These are phyloP conservation scores for Pseudocercospora cruenta DNA, from an alignment of 2,329 filamentous ascomycete species.

Conservation along the genomic window DNA sequence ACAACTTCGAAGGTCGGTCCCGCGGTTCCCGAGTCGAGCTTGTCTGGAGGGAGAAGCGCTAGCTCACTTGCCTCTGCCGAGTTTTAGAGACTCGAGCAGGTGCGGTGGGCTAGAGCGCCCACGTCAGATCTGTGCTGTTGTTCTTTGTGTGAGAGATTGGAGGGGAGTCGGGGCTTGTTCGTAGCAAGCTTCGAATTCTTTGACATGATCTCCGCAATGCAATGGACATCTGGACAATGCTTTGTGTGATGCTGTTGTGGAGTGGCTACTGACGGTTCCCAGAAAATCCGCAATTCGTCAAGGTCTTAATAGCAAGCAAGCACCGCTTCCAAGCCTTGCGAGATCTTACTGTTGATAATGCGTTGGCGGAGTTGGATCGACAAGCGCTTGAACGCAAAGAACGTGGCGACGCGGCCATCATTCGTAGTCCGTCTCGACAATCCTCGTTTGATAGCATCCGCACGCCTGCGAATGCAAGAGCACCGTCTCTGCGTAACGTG, in stretches of 20 bases:
- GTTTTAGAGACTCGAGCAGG: neutral
- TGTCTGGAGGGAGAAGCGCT: neutral
- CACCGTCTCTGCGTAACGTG: conserved; percentile 65
- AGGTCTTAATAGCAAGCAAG: conserved; percentile 75
- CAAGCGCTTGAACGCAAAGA: conserved; percentile 70
- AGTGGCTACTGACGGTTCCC: conserved; percentile 14
- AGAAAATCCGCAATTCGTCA: conserved; percentile 83
- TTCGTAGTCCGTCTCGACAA: conserved; percentile 44
- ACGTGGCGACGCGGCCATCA: conserved; percentile 35
- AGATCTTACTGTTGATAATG: conserved; percentile 87
- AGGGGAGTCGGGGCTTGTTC: neutral
- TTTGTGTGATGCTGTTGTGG: neutral
- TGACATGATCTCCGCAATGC: neutral
- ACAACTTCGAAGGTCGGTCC: conserved; percentile 57
- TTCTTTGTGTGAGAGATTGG: neutral
- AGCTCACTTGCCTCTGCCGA: neutral
- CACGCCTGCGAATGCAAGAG: conserved; percentile 63
- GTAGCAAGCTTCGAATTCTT: neutral
- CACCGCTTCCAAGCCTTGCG: conserved; percentile 84
- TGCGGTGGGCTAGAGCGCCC: neutral
- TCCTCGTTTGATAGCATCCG: conserved; percentile 70
- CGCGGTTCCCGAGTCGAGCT: neutral
- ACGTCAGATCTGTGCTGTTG: neutral
- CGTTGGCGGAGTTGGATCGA: conserved; percentile 86
- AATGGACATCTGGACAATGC: neutral